Percentiles rank a stretch among this genome's conserved stretches.
phyloP scores from a whole-genome alignment of 441 rosid species.

The Cnidoscolus chayamansa region DNA sequence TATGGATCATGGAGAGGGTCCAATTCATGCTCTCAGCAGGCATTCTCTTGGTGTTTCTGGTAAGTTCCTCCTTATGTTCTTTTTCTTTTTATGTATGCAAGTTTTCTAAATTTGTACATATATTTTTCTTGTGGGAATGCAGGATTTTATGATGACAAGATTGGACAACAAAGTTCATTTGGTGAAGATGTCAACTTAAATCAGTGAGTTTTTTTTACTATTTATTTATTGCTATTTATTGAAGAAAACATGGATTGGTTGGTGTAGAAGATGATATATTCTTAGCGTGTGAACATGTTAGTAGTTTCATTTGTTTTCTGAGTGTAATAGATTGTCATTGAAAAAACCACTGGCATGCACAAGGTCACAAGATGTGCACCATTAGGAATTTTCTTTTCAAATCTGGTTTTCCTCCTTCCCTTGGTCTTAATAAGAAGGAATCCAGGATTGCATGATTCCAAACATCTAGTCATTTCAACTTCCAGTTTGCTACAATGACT shows the following conservation, averaged over 20 bases:
- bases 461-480: background rate
- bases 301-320: no score
- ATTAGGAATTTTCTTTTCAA: background rate
- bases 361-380: no score
- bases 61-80: constrained; percentile 19
- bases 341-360: no score
- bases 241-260: background rate
- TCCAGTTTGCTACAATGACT: background rate
- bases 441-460: background rate
- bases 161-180: constrained; percentile 32
- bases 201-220: constrained; percentile 34
- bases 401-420: no score
- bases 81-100: background rate
- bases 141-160: constrained; percentile 42
- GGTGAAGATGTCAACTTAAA: constrained; percentile 36
- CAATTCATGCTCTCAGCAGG: constrained; percentile 24
- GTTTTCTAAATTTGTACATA: constrained; percentile 8
- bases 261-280: no score
- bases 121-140: constrained; percentile 29
- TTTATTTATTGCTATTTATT: background rate
- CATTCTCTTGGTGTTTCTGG: constrained; percentile 46
- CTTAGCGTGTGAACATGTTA: no score
- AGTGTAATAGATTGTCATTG: no score
- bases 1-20: constrained; percentile 21
- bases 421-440: background rate